Evolutionary conservation across 805 yeast genomes (phyloP), one percentile per base, ranked within the genome.

Genomic region (Kazachstania martiniae): DNA sequence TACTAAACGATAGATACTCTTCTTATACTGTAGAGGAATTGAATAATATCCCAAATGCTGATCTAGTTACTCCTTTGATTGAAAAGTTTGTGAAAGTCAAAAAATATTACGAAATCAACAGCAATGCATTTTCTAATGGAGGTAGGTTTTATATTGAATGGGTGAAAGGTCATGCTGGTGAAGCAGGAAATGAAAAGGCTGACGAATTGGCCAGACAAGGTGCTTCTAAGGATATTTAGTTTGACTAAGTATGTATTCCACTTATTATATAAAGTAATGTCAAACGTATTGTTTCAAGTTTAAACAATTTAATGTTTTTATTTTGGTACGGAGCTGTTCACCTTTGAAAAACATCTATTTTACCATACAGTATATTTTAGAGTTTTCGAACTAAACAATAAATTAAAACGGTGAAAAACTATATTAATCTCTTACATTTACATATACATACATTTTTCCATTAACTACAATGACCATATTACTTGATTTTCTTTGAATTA

Each of bases 181-280:
- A 61, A 23, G 52, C 46, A 9, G 95, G 95, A 0, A 87, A 86
- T 48, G 85, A 75, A 38, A 62, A 51, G 47, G 95, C 95, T 0
- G 95, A 86, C 49, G 48, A 47, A 30, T 59, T 86, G 29, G 95
- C 95, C 3, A 77, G 68, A 35, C 32, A 42, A n/a, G 91, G 82
- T 8, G 77, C 77, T 12, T 64, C 60, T 34, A 40, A 40, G 27
- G 15, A 33, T 7, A 21, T 13, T 12, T 18, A n/a, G 6, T 29
- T 29, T 24, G 6, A 15, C 12, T 23, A 22, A 12, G 10, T 13
- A 28, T 12, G 17, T n/a, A n/a, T n/a, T n/a, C n/a, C n/a, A n/a
- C n/a, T n/a, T n/a, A n/a, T n/a, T n/a, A n/a, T n/a, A n/a, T n/a
- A n/a, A n/a, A n/a, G n/a, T n/a, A n/a, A n/a, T n/a, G n/a, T n/a